Percentiles rank a stretch among this genome's conserved stretches.
Evolutionary conservation across 805 yeast genomes (phyloP).

Genomic region (Wickerhamomyces chaumierensis): DNA sequence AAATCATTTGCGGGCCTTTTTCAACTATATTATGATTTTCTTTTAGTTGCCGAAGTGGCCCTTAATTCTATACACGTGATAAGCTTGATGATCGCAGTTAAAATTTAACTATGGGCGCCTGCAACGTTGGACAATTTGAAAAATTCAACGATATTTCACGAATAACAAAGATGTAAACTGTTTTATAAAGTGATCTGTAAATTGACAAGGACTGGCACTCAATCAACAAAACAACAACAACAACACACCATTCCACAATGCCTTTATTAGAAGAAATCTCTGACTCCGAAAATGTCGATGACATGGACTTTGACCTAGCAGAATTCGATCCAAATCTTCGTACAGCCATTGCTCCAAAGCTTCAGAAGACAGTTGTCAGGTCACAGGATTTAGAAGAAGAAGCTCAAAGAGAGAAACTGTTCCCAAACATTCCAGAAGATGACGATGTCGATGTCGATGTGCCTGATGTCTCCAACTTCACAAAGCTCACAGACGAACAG

Average conservation of each 20-base stretch:
- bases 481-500: constrained; percentile 39
- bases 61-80: no score
- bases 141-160: no score
- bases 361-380: constrained; percentile 47
- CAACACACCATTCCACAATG: constrained; percentile 25
- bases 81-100: no score
- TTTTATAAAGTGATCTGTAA: no score
- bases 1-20: no score
- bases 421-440: constrained; percentile 13
- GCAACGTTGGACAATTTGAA: no score
- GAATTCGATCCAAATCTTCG: constrained; percentile 68
- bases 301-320: constrained; percentile 87
- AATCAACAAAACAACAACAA: not conserved
- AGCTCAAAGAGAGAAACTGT: constrained; percentile 21
- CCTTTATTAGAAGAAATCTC: constrained; percentile 64
- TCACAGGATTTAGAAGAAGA: constrained; percentile 38
- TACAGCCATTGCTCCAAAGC: constrained; percentile 64
- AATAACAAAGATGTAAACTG: no score
- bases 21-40: no score
- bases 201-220: no score
- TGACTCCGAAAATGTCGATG: constrained; percentile 78
- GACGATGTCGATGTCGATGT: constrained; percentile 4
- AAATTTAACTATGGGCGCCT: no score
- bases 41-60: no score
- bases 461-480: constrained; percentile 9